Conservation (phyloP, 768 basidiomycete genomes). For the Podaxis sp. region DNA sequence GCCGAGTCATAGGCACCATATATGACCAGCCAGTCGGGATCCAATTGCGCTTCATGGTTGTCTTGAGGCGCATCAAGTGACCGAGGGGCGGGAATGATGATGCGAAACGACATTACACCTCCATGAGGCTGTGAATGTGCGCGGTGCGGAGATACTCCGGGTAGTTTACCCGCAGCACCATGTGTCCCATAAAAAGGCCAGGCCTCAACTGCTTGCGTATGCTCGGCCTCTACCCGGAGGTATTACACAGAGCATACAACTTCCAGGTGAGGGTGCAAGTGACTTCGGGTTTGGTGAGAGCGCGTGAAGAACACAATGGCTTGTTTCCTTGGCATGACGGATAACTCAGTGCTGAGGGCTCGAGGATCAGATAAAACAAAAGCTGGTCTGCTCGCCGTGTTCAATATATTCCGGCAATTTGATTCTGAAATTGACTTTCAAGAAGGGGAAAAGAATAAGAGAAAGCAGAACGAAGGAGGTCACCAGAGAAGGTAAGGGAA, state of each 20-base stretch:
- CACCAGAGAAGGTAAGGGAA: constrained; percentile 10
- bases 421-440: neutral
- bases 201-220: neutral
- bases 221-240: neutral
- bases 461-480: constrained; percentile 1
- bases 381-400: neutral
- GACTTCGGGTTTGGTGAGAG: constrained; percentile 6
- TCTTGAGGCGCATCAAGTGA: constrained; percentile 18
- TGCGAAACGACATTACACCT: neutral
- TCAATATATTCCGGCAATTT: neutral
- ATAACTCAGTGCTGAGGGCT: neutral
- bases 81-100: constrained; percentile 1
- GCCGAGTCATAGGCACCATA: constrained; percentile 3
- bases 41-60: constrained; percentile 1
- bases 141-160: constrained; percentile 3
- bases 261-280: neutral
- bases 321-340: neutral
- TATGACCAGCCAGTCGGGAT: constrained; percentile 6
- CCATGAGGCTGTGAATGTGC: neutral
- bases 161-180: neutral
- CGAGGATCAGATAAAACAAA: neutral
- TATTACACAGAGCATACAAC: neutral
- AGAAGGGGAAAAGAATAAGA: constrained; percentile 1
- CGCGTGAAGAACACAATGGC: neutral
- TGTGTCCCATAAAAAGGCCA: neutral